These are phyloP conservation scores for Martiniozyma asiatica DNA, from an alignment of 1,139 yeast species.

Conservation along the genomic window DNA sequence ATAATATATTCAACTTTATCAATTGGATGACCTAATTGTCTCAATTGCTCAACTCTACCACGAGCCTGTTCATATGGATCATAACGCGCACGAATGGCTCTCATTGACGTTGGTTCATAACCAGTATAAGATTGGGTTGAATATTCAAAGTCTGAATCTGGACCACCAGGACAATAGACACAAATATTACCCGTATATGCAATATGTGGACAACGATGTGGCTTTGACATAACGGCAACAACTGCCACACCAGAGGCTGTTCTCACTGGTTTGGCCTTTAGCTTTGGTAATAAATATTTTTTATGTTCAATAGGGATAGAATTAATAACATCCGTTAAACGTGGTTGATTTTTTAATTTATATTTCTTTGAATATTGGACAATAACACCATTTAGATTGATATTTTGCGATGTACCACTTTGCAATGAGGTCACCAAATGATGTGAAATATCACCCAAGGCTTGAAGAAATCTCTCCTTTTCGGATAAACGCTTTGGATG, in stretches of 20 bases:
- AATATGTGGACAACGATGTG: slow-evolving; percentile 97
- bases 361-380: slow-evolving; percentile 81
- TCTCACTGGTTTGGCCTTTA: slow-evolving; percentile 95
- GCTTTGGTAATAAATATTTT: slow-evolving; percentile 79
- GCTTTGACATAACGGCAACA: slow-evolving; percentile 98
- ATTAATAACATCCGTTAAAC: slow-evolving; percentile 86
- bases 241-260: slow-evolving; percentile 98
- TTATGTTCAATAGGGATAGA: slow-evolving; percentile 95
- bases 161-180: slow-evolving; percentile 99
- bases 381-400: slow-evolving; percentile 83
- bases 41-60: slow-evolving; percentile 90
- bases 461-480: slow-evolving; percentile 82
- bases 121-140: slow-evolving; percentile 98
- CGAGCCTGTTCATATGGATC: slow-evolving; percentile 98
- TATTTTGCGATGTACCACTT: slow-evolving; percentile 48
- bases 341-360: slow-evolving; percentile 83
- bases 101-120: slow-evolving; percentile 97
- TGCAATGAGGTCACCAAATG: slow-evolving; percentile 75
- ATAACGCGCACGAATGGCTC: slow-evolving; percentile 94
- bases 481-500: slow-evolving; percentile 67
- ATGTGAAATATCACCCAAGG: slow-evolving; percentile 85
- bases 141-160: slow-evolving; percentile 95
- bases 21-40: slow-evolving; percentile 91
- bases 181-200: slow-evolving; percentile 98
- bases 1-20: slow-evolving; percentile 95